Evolutionary conservation across 306 rosid species (phyloP), one percentile per base, ranked within the genome.

Genomic region (Fagus crenata): DNA sequence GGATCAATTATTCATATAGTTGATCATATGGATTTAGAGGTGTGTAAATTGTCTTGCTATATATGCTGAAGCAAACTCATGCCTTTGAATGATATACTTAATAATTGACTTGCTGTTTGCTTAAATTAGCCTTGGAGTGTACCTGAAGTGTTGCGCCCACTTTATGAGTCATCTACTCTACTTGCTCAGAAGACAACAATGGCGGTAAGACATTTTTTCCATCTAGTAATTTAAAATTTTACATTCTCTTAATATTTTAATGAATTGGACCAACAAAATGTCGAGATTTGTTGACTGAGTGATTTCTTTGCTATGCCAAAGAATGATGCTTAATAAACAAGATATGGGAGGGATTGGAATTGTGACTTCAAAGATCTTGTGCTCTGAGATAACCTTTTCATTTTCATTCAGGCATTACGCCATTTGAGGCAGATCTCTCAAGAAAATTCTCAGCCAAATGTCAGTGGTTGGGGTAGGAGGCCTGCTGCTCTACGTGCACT

Each of bases 91-190:
- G 68, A 72, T 58, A 64, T 43, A 35, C 67, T 80, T 56, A 12
- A 35, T 77, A 67, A 73, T 51, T 69, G 59, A 75, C 77, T 79
- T 40, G 37, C 33, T 84, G 72, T 64, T 77, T 72, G 36, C 80
- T 72, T 82, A 58, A 79, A 76, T 77, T 75, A 93, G 98, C 98
- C 97, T 14, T 95, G 97, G 97, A 95, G 96, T 70, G 98, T 95
- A 35, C 98, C 97, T 41, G 98, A 95, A 84, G 98, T 95, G 49
- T 78, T 95, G 86, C 97, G 98, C 75, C 96, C 98, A 12, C 91
- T 95, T 4, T 92, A 95, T 43, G 94, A 92, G 89, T 95, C 98
- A 31, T 90, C 98, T 22, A 85, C 92, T 56, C 85, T 95, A 72
- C 93, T 92, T 49, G 97, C 98, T 82, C 98, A 95, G 84, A 95